phyloP scores from a whole-genome alignment of 1,139 yeast genomes.

The Yarrowia galli region DNA sequence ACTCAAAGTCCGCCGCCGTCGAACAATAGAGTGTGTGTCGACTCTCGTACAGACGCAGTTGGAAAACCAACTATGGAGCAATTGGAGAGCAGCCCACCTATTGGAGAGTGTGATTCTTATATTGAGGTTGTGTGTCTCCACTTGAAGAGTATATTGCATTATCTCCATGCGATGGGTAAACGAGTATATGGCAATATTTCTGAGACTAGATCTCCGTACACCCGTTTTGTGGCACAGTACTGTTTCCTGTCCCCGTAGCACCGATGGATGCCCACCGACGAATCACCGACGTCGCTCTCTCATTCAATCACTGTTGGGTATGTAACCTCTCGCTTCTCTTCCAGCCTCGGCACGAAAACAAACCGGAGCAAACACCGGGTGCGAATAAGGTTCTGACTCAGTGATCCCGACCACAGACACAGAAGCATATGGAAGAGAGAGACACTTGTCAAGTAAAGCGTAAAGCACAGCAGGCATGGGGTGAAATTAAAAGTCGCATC shows the following conservation, averaged over 20 bases:
- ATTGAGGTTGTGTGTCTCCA: not conserved
- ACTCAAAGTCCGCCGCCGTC: constrained; percentile 23
- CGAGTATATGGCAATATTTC: no score
- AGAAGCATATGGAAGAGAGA: constrained; percentile 1
- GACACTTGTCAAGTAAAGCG: not conserved
- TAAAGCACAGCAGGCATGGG: not conserved
- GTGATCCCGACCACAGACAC: constrained; percentile 26
- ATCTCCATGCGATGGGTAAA: no score
- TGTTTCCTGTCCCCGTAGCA: no score
- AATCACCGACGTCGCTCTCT: constrained; percentile 4
- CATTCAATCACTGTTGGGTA: no score
- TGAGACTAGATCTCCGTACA: no score
- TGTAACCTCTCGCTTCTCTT: not conserved
- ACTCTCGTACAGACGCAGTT: constrained; percentile 4
- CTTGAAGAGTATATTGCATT: no score
- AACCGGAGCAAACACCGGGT: constrained; percentile 35
- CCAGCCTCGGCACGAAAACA: constrained; percentile 36
- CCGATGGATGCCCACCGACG: not conserved
- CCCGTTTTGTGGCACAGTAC: no score
- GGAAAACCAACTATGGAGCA: constrained; percentile 20
- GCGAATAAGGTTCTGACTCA: constrained; percentile 29
- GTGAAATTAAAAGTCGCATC: not conserved
- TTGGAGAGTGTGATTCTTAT: not conserved
- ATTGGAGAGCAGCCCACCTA: not conserved
- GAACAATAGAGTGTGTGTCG: constrained; percentile 19